Evolutionary conservation across 176 grass and related monocot species (phyloP).

Genomic region (Carex littledalei): DNA sequence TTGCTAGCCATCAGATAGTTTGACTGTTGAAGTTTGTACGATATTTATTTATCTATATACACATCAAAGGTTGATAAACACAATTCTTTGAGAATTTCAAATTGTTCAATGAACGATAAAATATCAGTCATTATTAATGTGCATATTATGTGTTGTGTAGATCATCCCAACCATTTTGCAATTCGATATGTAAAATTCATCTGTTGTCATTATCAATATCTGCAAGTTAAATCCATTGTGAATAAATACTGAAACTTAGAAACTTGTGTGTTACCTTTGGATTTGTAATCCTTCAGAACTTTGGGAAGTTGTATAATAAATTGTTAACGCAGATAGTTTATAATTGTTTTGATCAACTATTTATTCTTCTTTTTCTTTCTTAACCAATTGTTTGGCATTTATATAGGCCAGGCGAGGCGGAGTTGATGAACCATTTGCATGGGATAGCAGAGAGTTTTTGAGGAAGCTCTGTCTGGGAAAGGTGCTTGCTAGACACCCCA

Average conservation of each 20-base stretch:
- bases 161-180: neutral
- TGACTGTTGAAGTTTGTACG: neutral
- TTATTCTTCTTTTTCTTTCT: constrained; percentile 12
- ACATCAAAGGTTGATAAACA: neutral
- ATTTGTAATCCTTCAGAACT: neutral
- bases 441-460: constrained; percentile 85
- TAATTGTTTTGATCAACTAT: constrained; percentile 13
- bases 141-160: neutral
- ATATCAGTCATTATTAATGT: neutral
- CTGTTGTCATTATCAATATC: neutral
- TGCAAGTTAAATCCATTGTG: neutral
- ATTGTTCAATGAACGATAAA: neutral
- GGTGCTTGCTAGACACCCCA: constrained; percentile 32
- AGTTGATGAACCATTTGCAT: constrained; percentile 95
- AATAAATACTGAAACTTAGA: neutral
- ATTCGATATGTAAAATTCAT: neutral
- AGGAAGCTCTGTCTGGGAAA: constrained; percentile 87
- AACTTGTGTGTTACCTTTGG: neutral
- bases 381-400: neutral
- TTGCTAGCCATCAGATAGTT: neutral
- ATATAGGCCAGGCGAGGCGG: constrained; percentile 75
- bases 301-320: neutral
- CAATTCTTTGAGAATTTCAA: neutral
- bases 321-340: neutral
- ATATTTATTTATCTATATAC: neutral